phyloP scores from a whole-genome alignment of 768 basidiomycete genomes.

The Suillus brevipes region DNA sequence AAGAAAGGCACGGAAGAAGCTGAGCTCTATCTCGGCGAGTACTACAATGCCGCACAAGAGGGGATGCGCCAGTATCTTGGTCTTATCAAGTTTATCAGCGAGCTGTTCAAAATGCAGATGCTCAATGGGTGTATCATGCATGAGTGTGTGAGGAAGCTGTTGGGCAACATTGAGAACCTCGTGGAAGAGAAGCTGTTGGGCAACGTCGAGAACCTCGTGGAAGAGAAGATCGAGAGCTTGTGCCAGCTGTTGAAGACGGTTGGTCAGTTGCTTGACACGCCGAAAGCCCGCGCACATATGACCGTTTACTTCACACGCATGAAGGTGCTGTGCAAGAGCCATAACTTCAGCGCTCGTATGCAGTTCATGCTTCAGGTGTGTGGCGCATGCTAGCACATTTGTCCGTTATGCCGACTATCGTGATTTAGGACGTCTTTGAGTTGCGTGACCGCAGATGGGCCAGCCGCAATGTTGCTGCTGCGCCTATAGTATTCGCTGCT shows the following conservation, averaged over 20 bases:
- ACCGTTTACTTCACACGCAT: conserved; percentile 93
- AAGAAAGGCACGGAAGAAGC: conserved; percentile 54
- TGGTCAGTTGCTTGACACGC: conserved; percentile 79
- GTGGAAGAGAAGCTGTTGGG: conserved; percentile 96
- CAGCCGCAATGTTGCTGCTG: conserved; percentile 66
- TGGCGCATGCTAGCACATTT: conserved; percentile 12
- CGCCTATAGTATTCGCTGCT: conserved; percentile 85
- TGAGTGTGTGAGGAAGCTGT: conserved; percentile 94
- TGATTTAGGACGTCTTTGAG: conserved; percentile 81
- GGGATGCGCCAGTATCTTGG: conserved; percentile 96
- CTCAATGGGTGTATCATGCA: conserved; percentile 97
- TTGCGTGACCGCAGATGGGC: conserved; percentile 84
- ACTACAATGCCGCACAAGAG: conserved; percentile 95
- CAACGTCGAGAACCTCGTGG: conserved; percentile 94
- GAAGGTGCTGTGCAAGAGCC: conserved; percentile 75
- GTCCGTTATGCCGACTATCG: conserved; percentile 1
- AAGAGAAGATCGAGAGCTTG: conserved; percentile 96
- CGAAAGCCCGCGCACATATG: conserved; percentile 82
- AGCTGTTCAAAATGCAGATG: conserved; percentile 98
- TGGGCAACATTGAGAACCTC: conserved; percentile 90
- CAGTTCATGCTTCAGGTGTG: conserved; percentile 93
- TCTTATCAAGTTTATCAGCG: conserved; percentile 97
- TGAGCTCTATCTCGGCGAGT: conserved; percentile 91
- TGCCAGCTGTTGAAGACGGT: conserved; percentile 93
- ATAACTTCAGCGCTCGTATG: conserved; percentile 84